A percentile compares a stretch with the other conserved stretches of the same genome.
These are phyloP conservation scores for Macroventuria anomochaeta DNA, from an alignment of 2,329 filamentous ascomycete species.

Conservation along the genomic window DNA sequence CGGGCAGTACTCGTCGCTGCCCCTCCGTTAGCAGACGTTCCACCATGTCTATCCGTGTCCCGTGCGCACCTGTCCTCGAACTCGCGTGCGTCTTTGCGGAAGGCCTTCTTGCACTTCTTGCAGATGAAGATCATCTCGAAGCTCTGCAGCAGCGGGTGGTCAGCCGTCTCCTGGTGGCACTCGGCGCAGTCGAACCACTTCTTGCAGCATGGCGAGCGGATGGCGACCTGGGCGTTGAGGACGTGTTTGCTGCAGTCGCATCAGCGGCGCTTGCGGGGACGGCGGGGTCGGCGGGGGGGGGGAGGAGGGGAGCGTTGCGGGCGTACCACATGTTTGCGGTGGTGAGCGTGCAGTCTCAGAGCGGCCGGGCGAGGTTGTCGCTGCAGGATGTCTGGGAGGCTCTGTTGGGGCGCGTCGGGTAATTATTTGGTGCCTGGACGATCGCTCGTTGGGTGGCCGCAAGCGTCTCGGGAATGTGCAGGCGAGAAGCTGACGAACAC, in stretches of 20 bases:
- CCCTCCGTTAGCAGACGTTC: slow-evolving; percentile 15
- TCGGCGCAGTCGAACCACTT: slow-evolving; percentile 99
- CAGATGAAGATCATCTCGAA: slow-evolving; percentile 94
- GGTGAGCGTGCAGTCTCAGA: neutral
- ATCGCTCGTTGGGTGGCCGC: neutral
- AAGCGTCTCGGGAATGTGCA: neutral
- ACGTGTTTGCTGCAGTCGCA: slow-evolving; percentile 80
- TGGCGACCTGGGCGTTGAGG: slow-evolving; percentile 95
- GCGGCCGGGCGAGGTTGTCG: neutral
- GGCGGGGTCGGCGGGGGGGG: slow-evolving; percentile 23
- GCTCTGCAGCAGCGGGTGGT: slow-evolving; percentile 75
- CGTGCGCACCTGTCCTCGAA: slow-evolving; percentile 78
- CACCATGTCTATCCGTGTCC: neutral
- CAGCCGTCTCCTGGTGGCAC: slow-evolving; percentile 84
- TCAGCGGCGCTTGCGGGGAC: slow-evolving; percentile 21
- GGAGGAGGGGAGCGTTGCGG: no score
- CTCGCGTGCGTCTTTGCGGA: slow-evolving; percentile 89
- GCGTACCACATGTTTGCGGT: slow-evolving; percentile 35
- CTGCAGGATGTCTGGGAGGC: slow-evolving; percentile 5
- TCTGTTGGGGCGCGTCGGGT: neutral
- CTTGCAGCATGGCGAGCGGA: slow-evolving; percentile 92
- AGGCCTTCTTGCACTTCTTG: slow-evolving; percentile 99
- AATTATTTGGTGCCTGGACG: neutral
- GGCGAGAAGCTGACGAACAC: neutral
- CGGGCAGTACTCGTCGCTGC: slow-evolving; percentile 93